Evolutionary conservation across 441 rosid genomes (phyloP).

Genomic region (Hypseocharis bilobata): DNA sequence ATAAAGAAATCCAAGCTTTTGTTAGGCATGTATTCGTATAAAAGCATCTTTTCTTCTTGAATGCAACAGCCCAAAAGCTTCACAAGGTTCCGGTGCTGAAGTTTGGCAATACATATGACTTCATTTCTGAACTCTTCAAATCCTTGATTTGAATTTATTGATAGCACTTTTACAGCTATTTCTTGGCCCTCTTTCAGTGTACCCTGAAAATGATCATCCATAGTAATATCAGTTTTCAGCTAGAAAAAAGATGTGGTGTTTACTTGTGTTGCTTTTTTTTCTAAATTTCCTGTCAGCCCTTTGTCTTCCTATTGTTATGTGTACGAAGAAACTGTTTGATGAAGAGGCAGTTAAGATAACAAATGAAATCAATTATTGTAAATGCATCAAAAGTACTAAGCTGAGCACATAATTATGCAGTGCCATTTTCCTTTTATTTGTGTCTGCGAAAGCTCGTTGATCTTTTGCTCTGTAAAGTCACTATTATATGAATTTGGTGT

Average conservation of each 20-base stretch:
- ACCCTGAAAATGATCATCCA: conserved; percentile 17
- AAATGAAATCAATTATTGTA: not conserved
- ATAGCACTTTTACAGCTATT: conserved; percentile 32
- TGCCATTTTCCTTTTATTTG: no score
- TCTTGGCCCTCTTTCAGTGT: conserved; percentile 23
- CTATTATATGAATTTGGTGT: no score
- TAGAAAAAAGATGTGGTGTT: no score
- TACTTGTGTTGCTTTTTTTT: no score
- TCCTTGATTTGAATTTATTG: conserved; percentile 29
- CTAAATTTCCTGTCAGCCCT: no score
- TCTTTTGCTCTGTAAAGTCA: no score
- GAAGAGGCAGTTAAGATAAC: no score
- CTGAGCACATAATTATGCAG: no score
- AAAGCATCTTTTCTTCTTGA: conserved; percentile 25
- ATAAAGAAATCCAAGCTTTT: conserved; percentile 32
- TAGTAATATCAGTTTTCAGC: not conserved
- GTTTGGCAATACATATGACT: conserved; percentile 27
- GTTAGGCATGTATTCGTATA: conserved; percentile 32
- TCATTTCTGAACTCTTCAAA: conserved; percentile 31
- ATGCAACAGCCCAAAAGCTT: conserved; percentile 29
- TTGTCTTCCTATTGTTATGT: no score
- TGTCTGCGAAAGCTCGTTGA: no score
- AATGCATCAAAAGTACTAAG: not conserved
- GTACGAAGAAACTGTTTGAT: no score
- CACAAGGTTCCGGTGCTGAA: conserved; percentile 33